These are phyloP conservation scores for Pseudomonodictys pantanalensis DNA, from an alignment of 495 filamentous ascomycete species.

Conservation along the genomic window DNA sequence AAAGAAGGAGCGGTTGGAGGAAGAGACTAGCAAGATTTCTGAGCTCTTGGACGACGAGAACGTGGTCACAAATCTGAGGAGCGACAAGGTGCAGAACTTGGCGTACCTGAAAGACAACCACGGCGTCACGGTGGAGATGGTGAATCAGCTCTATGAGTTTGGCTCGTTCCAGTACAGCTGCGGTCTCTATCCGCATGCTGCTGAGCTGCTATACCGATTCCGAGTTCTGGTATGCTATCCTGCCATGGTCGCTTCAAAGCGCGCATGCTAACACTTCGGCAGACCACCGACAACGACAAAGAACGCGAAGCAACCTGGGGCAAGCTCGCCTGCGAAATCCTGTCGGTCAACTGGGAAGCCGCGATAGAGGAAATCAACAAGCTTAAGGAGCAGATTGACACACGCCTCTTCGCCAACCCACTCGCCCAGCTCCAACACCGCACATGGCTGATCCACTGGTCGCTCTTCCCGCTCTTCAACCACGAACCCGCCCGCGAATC, in stretches of 20 bases:
- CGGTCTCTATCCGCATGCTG: constrained; percentile 82
- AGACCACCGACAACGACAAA: constrained; percentile 95
- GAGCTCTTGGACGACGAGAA: constrained; percentile 80
- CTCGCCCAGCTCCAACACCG: constrained; percentile 90
- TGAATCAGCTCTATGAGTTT: constrained; percentile 88
- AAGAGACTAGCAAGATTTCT: constrained; percentile 80
- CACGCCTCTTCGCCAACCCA: constrained; percentile 88
- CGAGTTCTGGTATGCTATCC: constrained; percentile 63
- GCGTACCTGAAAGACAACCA: constrained; percentile 93
- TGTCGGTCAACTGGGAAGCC: constrained; percentile 87
- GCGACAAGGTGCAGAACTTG: constrained; percentile 96
- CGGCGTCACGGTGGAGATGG: constrained; percentile 88
- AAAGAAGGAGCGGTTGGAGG: constrained; percentile 72
- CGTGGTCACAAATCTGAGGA: constrained; percentile 80
- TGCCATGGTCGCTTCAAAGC: not conserved
- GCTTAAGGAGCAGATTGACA: constrained; percentile 88
- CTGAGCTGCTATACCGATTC: constrained; percentile 91
- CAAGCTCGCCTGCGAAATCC: constrained; percentile 89
- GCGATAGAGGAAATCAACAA: constrained; percentile 95
- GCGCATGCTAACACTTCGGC: constrained; percentile 11
- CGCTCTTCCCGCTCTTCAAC: constrained; percentile 98
- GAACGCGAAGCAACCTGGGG: constrained; percentile 93
- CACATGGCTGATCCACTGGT: constrained; percentile 97
- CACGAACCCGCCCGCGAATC: constrained; percentile 85
- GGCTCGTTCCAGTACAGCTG: constrained; percentile 96